Conservation (phyloP, 805 yeast genomes). For the Kodamaea restingae region DNA sequence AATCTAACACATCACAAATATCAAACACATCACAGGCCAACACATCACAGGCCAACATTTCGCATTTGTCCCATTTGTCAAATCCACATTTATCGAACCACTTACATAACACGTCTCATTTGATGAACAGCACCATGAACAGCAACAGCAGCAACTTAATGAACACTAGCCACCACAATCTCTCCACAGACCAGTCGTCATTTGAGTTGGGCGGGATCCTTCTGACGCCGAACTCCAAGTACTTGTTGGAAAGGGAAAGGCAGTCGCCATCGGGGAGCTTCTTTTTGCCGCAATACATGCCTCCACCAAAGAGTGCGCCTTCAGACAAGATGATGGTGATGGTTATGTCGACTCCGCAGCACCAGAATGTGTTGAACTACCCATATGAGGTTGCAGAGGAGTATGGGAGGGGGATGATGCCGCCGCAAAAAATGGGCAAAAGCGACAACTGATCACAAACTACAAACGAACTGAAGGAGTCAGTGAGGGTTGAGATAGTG, state of each 20-base stretch:
- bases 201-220: constrained; percentile 35
- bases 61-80: not conserved
- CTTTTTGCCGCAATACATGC: constrained; percentile 10
- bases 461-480: no score
- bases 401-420: constrained; percentile 9
- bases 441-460: no score
- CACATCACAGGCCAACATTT: not conserved
- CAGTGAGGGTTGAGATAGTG: not conserved
- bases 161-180: constrained; percentile 33
- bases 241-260: constrained; percentile 36
- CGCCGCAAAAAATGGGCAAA: constrained; percentile 5
- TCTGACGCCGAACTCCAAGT: constrained; percentile 40
- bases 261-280: constrained; percentile 26
- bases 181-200: constrained; percentile 38
- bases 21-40: constrained; percentile 1
- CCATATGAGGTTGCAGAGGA: constrained; percentile 15
- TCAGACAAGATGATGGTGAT: constrained; percentile 19
- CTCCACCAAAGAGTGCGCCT: constrained; percentile 18
- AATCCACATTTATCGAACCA: not conserved
- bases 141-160: constrained; percentile 16
- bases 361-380: constrained; percentile 26
- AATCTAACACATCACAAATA: no score
- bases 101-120: not conserved
- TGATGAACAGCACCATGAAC: constrained; percentile 7
- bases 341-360: constrained; percentile 45